phyloP scores from a whole-genome alignment of 1,139 yeast genomes.

The Lodderomyces beijingensis region DNA sequence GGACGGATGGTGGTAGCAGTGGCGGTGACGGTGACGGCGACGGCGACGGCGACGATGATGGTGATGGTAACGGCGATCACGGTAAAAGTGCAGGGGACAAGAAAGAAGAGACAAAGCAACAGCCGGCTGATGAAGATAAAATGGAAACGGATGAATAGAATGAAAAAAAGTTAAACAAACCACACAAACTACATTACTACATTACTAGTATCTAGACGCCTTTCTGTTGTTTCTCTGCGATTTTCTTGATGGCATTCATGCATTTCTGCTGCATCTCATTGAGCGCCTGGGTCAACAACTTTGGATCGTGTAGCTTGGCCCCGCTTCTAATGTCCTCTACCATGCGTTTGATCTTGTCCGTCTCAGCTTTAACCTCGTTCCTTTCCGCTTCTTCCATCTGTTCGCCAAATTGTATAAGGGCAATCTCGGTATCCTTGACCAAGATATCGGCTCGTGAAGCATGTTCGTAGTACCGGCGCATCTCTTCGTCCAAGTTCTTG shows the following conservation, averaged over 20 bases:
- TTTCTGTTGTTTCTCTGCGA: constrained; percentile 39
- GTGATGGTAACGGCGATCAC: background rate
- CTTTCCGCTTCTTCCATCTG: constrained; percentile 37
- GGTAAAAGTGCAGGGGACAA: constrained; percentile 1
- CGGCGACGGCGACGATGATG: constrained; percentile 22
- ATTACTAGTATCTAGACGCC: constrained; percentile 2
- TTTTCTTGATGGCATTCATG: constrained; percentile 48
- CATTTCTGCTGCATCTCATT: constrained; percentile 49
- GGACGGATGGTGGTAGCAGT: constrained; percentile 38
- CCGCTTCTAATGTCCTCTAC: constrained; percentile 43
- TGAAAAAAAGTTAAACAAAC: constrained; percentile 2
- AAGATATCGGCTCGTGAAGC: constrained; percentile 54
- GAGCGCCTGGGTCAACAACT: constrained; percentile 37
- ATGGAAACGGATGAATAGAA: constrained; percentile 53
- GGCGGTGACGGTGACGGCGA: constrained; percentile 26
- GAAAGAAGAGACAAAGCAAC: constrained; percentile 2
- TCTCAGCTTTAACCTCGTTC: constrained; percentile 21
- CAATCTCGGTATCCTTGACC: constrained; percentile 52
- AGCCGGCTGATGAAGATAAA: constrained; percentile 19
- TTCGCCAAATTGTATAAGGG: constrained; percentile 41
- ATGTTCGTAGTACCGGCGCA: constrained; percentile 39
- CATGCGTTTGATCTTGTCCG: constrained; percentile 37
- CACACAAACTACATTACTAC: constrained; percentile 4
- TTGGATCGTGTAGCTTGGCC: constrained; percentile 30
- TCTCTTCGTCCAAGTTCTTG: constrained; percentile 40